phyloP scores from a whole-genome alignment of 2,329 filamentous ascomycete genomes.

The Xylariomycetidae sp. region DNA sequence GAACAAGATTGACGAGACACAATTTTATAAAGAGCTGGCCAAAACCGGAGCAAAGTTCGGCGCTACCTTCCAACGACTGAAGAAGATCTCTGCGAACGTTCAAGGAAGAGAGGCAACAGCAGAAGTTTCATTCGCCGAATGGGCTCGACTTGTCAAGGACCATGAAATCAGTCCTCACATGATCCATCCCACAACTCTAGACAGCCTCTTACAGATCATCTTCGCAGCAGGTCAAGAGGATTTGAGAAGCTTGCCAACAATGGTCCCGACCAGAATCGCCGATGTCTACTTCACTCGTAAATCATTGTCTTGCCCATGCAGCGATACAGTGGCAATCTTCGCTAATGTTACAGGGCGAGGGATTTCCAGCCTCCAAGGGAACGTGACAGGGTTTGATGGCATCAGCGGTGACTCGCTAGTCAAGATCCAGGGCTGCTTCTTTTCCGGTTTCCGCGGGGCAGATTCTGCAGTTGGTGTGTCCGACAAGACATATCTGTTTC shows the following conservation, averaged over 20 bases:
- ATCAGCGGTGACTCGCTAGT: not conserved
- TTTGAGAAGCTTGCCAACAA: not conserved
- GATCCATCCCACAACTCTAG: not conserved
- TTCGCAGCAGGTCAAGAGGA: not conserved
- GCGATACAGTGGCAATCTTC: not conserved
- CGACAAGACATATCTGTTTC: not conserved
- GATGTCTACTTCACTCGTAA: not conserved
- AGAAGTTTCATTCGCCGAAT: not conserved
- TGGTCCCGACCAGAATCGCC: not conserved
- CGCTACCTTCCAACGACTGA: not conserved
- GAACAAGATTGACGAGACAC: not conserved
- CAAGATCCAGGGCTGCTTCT: not conserved
- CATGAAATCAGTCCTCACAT: not conserved
- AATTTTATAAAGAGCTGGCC: conserved; percentile 1
- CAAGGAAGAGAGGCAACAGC: not conserved
- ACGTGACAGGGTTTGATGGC: not conserved
- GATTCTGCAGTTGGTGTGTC: not conserved
- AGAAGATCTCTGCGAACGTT: not conserved
- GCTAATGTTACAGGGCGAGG: not conserved
- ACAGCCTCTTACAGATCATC: not conserved
- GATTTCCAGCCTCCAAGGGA: not conserved
- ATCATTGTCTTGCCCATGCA: not conserved
- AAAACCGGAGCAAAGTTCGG: not conserved
- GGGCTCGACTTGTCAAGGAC: not conserved
- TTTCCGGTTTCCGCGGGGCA: not conserved